Conservation (phyloP, 352 stramenopile genomes). For the Phytophthora macrochlamydospora region DNA sequence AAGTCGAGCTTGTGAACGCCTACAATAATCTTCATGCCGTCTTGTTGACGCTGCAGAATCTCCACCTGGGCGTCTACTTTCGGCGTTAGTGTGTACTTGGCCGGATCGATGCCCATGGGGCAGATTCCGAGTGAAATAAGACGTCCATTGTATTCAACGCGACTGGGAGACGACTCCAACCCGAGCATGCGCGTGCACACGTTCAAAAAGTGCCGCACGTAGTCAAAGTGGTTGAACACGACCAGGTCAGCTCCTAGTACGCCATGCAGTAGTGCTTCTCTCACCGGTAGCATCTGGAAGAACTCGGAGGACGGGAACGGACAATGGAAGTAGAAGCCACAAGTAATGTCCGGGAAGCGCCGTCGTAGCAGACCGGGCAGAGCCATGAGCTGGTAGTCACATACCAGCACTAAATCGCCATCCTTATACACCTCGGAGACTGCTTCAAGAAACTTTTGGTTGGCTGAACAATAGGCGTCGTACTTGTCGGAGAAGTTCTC, state of each 20-base stretch:
- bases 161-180: conserved; percentile 85
- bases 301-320: conserved; percentile 92
- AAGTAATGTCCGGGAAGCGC: conserved; percentile 78
- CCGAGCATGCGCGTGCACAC: conserved; percentile 87
- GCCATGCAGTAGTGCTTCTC: conserved; percentile 78
- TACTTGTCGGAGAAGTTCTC: conserved; percentile 90
- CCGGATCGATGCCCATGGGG: conserved; percentile 89
- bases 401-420: conserved; percentile 87
- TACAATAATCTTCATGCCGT: conserved; percentile 81
- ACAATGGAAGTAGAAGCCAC: conserved; percentile 90
- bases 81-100: conserved; percentile 77
- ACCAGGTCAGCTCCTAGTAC: conserved; percentile 87
- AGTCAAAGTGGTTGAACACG: conserved; percentile 91
- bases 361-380: conserved; percentile 76
- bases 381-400: conserved; percentile 91
- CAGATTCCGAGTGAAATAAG: conserved; percentile 89
- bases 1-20: conserved; percentile 83
- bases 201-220: conserved; percentile 88
- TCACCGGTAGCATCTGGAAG: conserved; percentile 88
- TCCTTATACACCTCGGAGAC: conserved; percentile 86
- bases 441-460: conserved; percentile 87
- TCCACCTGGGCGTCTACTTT: conserved; percentile 59
- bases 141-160: conserved; percentile 86
- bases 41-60: conserved; percentile 56
- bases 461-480: conserved; percentile 87